Base-by-base conservation (phyloP, 2,329 filamentous ascomycete species). In the Leptographium wingfieldii region DNA sequence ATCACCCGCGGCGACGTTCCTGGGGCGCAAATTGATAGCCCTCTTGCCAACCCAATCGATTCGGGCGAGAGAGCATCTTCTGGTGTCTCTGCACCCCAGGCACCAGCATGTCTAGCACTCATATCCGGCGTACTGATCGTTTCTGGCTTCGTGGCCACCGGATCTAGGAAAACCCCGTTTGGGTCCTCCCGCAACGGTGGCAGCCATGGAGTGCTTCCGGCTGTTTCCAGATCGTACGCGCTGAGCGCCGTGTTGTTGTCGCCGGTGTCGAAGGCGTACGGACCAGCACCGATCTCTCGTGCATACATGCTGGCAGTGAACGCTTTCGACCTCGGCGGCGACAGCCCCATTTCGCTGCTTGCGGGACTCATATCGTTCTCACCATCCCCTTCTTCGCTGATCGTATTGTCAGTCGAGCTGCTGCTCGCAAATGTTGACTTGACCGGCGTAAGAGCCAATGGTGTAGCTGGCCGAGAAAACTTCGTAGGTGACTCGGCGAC, bases 21-120 rank as follows among this genome's bases (percentile, higher is more conserved):
- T 43, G 60, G 46, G 27, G 60, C 61, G n/a, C 63, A 59, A 40
- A 72, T 67, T 9, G 68, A 71, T 58, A 67, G 63, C 1, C 70
- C 71, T 40, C 71, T 61, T 3, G 71, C 71, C 62, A 72, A 59
- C 1, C 71, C 71, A n/a, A 72, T 72, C 3, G 60, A 58, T 2
- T 64, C 64, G 2, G 65, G 65, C 10, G 63, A 64, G 14, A 66
- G 33, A 12, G 31, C 14, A 16, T 9, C 27, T 12, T 31, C 33
- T 11, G 19, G n/a, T 33, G 53, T 33, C 31, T 22, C 33, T 12
- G 33, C 9, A 10, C 11, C 46, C 46, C 46, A 49, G 6, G 6
- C n/a, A 5, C 33, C 33, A 35, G 5, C 33, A 35, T 35, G 9
- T 35, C 46, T 22, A n/a, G 46, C n/a, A 49, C n/a, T 11, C 46